These are phyloP conservation scores for Talaromyces sp. DNA, from an alignment of 2,329 filamentous ascomycete genomes.

Conservation along the genomic window DNA sequence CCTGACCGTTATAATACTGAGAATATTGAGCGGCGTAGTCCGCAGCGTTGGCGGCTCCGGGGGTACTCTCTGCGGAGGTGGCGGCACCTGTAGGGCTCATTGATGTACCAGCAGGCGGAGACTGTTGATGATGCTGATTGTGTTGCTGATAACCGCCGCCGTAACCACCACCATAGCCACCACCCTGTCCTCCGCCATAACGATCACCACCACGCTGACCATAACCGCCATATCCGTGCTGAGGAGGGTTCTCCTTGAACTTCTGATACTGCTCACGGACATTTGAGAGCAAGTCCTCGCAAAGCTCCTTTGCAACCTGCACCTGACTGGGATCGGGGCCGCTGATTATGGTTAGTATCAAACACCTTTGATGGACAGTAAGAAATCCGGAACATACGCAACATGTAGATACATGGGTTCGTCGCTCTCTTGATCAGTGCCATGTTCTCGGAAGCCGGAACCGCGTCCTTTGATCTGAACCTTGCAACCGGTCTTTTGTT, in stretches of 20 bases:
- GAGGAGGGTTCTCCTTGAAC: conserved; percentile 77
- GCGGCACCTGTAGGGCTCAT: conserved; percentile 45
- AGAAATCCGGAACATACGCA: conserved; percentile 58
- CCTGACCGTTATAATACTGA: conserved; percentile 67
- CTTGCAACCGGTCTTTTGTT: conserved; percentile 88
- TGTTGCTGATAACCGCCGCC: conserved; percentile 30
- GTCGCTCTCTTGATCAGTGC: conserved; percentile 85
- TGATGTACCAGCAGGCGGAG: conserved; percentile 40
- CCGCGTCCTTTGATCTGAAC: conserved; percentile 98
- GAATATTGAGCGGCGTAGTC: conserved; percentile 81
- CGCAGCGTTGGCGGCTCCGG: conserved; percentile 36
- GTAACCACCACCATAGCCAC: conserved; percentile 8
- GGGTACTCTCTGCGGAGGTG: conserved; percentile 33
- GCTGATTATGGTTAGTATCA: conserved; percentile 48
- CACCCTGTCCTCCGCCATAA: conserved; percentile 33
- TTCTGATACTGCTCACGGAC: conserved; percentile 87
- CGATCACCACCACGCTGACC: conserved; percentile 51
- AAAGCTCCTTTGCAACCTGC: conserved; percentile 79
- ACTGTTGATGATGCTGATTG: conserved; percentile 34
- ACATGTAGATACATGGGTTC: conserved; percentile 97
- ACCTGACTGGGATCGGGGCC: conserved; percentile 86
- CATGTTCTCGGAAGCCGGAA: conserved; percentile 87
- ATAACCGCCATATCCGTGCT: conserved; percentile 58
- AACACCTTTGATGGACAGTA: neutral
- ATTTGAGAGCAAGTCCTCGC: conserved; percentile 79